phyloP scores from a whole-genome alignment of 306 rosid genomes.

The Pueraria montana region DNA sequence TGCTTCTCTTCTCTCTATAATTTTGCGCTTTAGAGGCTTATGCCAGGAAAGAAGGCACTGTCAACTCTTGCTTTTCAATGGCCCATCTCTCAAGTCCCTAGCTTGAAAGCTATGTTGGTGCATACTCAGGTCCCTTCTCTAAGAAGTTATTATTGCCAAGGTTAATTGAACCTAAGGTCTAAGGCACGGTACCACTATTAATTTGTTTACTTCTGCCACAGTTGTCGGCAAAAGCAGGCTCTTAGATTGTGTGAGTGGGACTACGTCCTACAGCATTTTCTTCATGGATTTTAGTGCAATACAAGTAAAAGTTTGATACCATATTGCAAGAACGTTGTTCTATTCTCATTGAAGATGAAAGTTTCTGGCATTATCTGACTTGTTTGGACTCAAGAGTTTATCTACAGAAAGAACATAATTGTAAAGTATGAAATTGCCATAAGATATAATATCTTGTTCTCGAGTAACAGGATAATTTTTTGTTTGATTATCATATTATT shows the following conservation, averaged over 20 bases:
- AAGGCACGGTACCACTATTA: constrained; percentile 39
- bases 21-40: constrained; percentile 50
- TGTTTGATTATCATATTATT: no score
- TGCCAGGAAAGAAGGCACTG: constrained; percentile 57
- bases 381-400: constrained; percentile 36
- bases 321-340: background rate
- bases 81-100: constrained; percentile 56
- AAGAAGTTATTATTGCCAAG: constrained; percentile 48
- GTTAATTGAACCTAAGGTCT: constrained; percentile 49
- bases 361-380: constrained; percentile 35
- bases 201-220: constrained; percentile 46
- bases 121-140: constrained; percentile 57
- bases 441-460: constrained; percentile 35
- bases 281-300: constrained; percentile 47
- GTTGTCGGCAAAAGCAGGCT: constrained; percentile 46
- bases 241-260: constrained; percentile 45
- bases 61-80: constrained; percentile 52
- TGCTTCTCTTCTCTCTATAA: constrained; percentile 47
- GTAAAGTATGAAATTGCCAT: constrained; percentile 42
- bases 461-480: background rate
- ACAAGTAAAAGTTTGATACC: constrained; percentile 36
- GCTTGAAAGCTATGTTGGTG: constrained; percentile 58
- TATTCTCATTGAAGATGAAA: constrained; percentile 6
- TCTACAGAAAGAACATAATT: constrained; percentile 42
- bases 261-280: constrained; percentile 42